A percentile compares a stretch with the other conserved stretches of the same genome.
Evolutionary conservation across 768 basidiomycete species (phyloP).

Genomic region (Neoboletus brunneissimus): DNA sequence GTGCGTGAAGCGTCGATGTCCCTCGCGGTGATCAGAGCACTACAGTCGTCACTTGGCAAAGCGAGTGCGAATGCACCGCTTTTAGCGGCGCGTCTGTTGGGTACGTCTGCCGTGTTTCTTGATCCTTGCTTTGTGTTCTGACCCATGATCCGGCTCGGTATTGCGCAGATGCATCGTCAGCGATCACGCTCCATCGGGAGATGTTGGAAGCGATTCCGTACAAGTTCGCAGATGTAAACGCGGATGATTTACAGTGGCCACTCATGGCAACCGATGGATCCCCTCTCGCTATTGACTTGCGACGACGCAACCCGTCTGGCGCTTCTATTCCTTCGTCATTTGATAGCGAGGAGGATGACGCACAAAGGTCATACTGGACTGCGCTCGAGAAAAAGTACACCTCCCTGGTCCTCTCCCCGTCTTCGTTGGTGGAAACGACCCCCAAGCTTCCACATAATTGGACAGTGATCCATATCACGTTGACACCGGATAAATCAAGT

Average conservation of each 20-base stretch:
- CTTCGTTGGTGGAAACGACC: slow-evolving; percentile 41
- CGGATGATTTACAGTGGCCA: slow-evolving; percentile 80
- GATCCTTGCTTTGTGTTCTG: neutral
- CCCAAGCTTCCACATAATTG: slow-evolving; percentile 67
- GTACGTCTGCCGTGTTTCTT: slow-evolving; percentile 32
- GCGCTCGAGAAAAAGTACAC: slow-evolving; percentile 53
- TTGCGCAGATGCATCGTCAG: slow-evolving; percentile 62
- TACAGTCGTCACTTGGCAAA: slow-evolving; percentile 80
- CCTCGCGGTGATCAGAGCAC: slow-evolving; percentile 64
- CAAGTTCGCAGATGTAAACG: slow-evolving; percentile 52
- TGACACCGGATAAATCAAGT: slow-evolving; percentile 79
- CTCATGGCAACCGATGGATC: slow-evolving; percentile 45
- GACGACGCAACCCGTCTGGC: slow-evolving; percentile 18
- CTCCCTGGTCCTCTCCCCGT: slow-evolving; percentile 19
- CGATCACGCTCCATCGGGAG: slow-evolving; percentile 81
- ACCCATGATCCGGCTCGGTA: neutral
- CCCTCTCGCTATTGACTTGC: slow-evolving; percentile 28
- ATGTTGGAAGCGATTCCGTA: slow-evolving; percentile 76
- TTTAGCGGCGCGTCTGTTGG: slow-evolving; percentile 61
- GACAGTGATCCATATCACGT: slow-evolving; percentile 79
- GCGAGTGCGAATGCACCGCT: slow-evolving; percentile 46
- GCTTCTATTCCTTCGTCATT: slow-evolving; percentile 15
- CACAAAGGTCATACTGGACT: slow-evolving; percentile 58
- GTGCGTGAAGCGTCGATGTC: slow-evolving; percentile 75
- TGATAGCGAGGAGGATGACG: slow-evolving; percentile 39